Evolutionary conservation across 2,329 filamentous ascomycete species (phyloP), one percentile per base, ranked within the genome.

Genomic region (Venturia asperata): DNA sequence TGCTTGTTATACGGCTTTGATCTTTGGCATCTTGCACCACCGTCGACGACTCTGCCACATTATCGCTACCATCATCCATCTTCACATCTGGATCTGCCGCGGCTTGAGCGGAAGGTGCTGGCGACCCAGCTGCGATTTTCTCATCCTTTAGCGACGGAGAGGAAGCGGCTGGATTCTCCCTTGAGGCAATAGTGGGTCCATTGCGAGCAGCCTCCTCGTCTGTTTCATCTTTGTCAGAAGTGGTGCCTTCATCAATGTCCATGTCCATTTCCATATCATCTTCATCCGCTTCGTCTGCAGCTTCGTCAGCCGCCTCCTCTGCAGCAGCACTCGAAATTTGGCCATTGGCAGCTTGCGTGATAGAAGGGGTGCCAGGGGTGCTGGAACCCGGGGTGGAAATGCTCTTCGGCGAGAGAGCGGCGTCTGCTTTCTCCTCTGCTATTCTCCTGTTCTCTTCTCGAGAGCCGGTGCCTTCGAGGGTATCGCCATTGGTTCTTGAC

Each of bases 261-360:
- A 58, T 58, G 15, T 66, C 61, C 21, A 65, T 58, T 42, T 65
- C 64, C 64, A 65, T 65, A 15, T 65, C 64, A 49, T 65, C 64
- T 41, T 41, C 45, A 19, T 62, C 64, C 24, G 39, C 64, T 47
- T 65, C 64, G 13, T 65, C 45, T 17, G 45, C 64, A 42, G 63
- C 63, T 30, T 56, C 63, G 19, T 45, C 30, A 19, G 45, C 45
- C 45, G 45, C 45, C 13, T 34, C 15, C 6, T 34, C 37, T 30
- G 41, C 34, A 39, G n/a, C 39, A 19, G 34, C 21, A 55, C 24
- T 41, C 37, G 60, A n/a, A 5, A 21, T 10, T 17, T 52, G 37
- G 37, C 64, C 34, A n/a, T 65, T 55, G 21, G 41, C 39, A 37
- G 2, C 39, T 11, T 58, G n/a, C 19, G 37, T 24, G 30, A 27